Conservation (phyloP, 345 rosid species). For the Dipteronia sinensis region DNA sequence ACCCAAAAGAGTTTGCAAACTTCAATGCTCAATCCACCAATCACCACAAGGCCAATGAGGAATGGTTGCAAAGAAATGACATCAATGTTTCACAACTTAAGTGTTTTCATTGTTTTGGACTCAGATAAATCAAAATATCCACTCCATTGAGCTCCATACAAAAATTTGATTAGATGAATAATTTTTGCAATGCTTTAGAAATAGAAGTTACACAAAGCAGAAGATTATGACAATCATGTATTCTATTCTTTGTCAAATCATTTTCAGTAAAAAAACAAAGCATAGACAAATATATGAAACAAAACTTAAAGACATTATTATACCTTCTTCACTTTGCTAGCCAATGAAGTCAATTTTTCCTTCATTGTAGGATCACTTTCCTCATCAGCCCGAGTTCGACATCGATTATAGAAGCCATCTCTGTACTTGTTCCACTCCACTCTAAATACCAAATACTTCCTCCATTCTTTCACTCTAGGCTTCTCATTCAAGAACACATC, state of each 20-base stretch:
- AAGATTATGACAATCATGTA: not conserved
- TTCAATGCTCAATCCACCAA: slow-evolving; percentile 3
- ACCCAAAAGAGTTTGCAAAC: slow-evolving; percentile 26
- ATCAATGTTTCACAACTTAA: not conserved
- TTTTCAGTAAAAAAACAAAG: not conserved
- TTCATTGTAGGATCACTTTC: slow-evolving; percentile 60
- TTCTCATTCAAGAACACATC: slow-evolving; percentile 81
- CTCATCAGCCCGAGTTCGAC: slow-evolving; percentile 53
- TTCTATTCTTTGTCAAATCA: not conserved
- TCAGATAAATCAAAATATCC: not conserved
- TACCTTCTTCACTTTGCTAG: slow-evolving; percentile 84
- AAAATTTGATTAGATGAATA: not conserved
- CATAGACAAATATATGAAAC: slow-evolving; percentile 2
- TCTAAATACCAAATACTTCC: slow-evolving; percentile 71
- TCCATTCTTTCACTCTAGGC: slow-evolving; percentile 77
- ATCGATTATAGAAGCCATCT: slow-evolving; percentile 64
- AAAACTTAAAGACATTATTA: not conserved
- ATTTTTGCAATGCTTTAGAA: not conserved
- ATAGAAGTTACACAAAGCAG: not conserved
- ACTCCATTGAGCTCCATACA: not conserved
- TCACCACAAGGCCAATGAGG: not conserved
- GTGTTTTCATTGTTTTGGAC: not conserved
- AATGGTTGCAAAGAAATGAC: not conserved
- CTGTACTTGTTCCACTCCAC: slow-evolving; percentile 87
- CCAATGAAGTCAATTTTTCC: slow-evolving; percentile 54